Evolutionary conservation across 192 early-diverging fungal species (phyloP), one percentile per base, ranked within the genome.

Genomic region (Podila horticola): DNA sequence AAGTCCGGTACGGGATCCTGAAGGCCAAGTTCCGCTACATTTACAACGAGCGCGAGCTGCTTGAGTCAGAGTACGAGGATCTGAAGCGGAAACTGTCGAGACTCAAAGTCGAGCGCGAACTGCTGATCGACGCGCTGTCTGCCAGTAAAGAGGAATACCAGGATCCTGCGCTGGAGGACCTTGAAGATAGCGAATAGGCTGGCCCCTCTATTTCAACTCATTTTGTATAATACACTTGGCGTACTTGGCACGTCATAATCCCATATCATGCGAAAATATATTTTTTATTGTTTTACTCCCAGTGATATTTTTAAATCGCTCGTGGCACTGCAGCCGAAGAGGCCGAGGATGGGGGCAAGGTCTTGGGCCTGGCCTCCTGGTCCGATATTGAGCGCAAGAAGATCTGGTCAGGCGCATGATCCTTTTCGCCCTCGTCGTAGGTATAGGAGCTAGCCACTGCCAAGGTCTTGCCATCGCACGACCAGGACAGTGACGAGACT

Each of bases 371-470:
- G 4, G 77, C 77, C 36, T 81, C 77, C 29, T 81, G 77, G 51
- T 81, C 77, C 34, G 77, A 72, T 81, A 98, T 86, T n/a, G 86
- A 73, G 58, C 89, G 86, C 69, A 98, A 92, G 83, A 88, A 96
- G 58, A 98, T 87, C 30, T 91, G 83, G 77, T 96, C 95, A 0
- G 89, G 88, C 33, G 94, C 87, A 83, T 95, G 94, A 62, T 94
- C 92, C 74, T 94, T 95, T 66, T 97, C 94, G 49, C 96, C 96
- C 70, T 97, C 95, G 59, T 99, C 98, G 82, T 91, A 99, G 2
- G 96, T 96, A 85, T 99, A 99, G 22, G 93, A 95, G 24, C 92
- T 90, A 0, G 97, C 97, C 45, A 98, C 84, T 15, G 98, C 97
- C 66, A 99, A 82, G 29, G 83, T 72, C 41, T 65, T 87, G 4